Evolutionary conservation across 2,329 filamentous ascomycete genomes (phyloP).

Genomic region (Fonsecaea nubica): DNA sequence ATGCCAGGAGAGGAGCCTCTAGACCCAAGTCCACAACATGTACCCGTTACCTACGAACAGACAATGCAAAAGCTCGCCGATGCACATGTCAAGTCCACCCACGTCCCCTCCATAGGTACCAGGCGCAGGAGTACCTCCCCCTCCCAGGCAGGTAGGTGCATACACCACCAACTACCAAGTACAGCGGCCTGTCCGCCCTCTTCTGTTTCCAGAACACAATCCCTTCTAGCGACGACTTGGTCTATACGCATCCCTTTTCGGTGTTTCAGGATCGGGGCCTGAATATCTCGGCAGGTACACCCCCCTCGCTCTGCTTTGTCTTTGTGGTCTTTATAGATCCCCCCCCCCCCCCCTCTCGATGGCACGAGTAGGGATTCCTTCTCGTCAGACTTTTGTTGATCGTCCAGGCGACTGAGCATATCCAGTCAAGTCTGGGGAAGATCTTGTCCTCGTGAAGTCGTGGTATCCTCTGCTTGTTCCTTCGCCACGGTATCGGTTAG

Average conservation of each 20-base stretch:
- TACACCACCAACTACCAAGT: too few relatives aligned
- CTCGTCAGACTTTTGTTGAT: background rate
- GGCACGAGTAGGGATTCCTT: background rate
- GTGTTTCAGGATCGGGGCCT: background rate
- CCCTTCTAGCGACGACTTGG: background rate
- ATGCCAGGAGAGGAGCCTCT: background rate
- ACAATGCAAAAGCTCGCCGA: background rate
- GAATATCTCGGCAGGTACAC: background rate
- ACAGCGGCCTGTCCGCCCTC: too few relatives aligned
- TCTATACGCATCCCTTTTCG: background rate
- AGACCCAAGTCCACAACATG: background rate
- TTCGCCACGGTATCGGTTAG: background rate
- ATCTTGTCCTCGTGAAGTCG: background rate
- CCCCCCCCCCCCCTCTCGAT: background rate
- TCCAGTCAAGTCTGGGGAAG: too few relatives aligned
- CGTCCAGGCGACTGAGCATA: background rate
- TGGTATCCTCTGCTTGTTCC: background rate
- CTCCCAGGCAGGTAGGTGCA: too few relatives aligned
- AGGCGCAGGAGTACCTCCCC: too few relatives aligned
- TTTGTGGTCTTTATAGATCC: background rate
- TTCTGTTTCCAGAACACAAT: background rate
- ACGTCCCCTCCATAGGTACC: too few relatives aligned
- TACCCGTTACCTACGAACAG: background rate
- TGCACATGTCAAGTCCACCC: background rate
- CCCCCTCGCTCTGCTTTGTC: background rate